Conservation (phyloP, 306 rosid species). For the Fragaria nilgerrensis region DNA sequence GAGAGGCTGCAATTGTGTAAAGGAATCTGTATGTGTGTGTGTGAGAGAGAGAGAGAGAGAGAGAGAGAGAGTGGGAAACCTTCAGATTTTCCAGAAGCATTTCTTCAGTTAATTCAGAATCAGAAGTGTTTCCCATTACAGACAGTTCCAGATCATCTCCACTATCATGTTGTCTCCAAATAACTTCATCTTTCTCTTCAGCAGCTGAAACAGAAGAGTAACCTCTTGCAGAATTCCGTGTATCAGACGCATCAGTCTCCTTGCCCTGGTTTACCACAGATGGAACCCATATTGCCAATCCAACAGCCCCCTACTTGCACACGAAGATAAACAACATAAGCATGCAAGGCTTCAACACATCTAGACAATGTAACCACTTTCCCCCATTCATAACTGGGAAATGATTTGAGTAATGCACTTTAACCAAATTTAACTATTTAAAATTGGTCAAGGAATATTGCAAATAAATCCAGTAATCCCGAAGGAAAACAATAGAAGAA, state of each 20-base stretch:
- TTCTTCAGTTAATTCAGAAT: slow-evolving; percentile 59
- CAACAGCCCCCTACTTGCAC: slow-evolving; percentile 85
- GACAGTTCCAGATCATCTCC: slow-evolving; percentile 64
- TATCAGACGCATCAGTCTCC: slow-evolving; percentile 61
- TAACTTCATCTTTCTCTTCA: slow-evolving; percentile 47
- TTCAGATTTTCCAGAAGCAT: slow-evolving; percentile 67
- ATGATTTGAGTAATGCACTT: slow-evolving; percentile 1
- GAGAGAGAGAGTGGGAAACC: slow-evolving; percentile 41
- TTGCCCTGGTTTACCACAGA: slow-evolving; percentile 75
- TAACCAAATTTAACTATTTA: background rate
- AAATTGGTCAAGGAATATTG: background rate
- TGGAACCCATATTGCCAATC: slow-evolving; percentile 99
- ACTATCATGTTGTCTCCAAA: slow-evolving; percentile 41
- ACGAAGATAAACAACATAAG: slow-evolving; percentile 20
- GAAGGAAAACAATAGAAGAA: slow-evolving; percentile 24
- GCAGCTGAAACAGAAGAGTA: slow-evolving; percentile 58
- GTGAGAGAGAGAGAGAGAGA: slow-evolving; percentile 8
- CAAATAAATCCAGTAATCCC: background rate
- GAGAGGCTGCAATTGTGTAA: slow-evolving; percentile 9
- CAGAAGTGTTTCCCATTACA: slow-evolving; percentile 41
- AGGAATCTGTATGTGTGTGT: no score
- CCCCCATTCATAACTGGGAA: background rate
- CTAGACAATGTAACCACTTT: background rate
- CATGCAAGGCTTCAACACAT: background rate
- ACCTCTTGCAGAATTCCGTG: slow-evolving; percentile 52